Base-by-base conservation (phyloP, 1,139 yeast species). In the Geotrichum phurueaensis region DNA sequence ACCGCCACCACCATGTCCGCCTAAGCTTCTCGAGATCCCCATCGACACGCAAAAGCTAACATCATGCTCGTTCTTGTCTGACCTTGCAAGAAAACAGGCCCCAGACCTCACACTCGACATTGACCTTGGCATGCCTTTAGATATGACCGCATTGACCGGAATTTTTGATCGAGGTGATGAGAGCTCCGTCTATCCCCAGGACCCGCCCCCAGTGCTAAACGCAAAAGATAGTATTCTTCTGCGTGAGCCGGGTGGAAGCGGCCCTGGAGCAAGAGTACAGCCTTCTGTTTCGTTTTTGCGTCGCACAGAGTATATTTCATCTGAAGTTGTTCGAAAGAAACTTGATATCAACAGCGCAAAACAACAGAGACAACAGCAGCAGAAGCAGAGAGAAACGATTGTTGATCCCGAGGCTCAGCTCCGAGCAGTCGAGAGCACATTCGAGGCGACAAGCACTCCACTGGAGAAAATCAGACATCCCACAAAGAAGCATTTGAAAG, bases 1-100 rank as follows among this genome's bases (percentile, higher is more conserved):
- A 43, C 99, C 99, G 18, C 94, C 97, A 1, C 98, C 99, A 12
- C 89, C 95, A 27, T 81, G 95, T 65, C 91, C 96, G 59, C 98
- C 99, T 27, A 90, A 89, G 73, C 80, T 91, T 63, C 74, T 94
- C 62, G 82, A 85, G 61, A 79, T 75, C 58, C 77, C 82, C 18
- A 73, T 78, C 2, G 76, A 78, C 55, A 69, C 76, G 50, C 68
- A 79, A 68, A 77, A 79, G 69, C 73, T 79, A 59, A 77, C 82
- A 23, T 81, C 89, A 7, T 82, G 92, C 56, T 79, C 84, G 61
- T 79, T 89, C 64, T 76, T 94, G 66, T 80, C 91, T 3, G 84
- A 95, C 13, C 78, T 91, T 61, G 88, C 89, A 69, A 82, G 84
- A 69, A 91, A 89, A 64, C 87, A 87, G 72, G 88, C 87, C 66